phyloP scores from a whole-genome alignment of 202 grass and related monocot genomes.

The Setaria viridis region DNA sequence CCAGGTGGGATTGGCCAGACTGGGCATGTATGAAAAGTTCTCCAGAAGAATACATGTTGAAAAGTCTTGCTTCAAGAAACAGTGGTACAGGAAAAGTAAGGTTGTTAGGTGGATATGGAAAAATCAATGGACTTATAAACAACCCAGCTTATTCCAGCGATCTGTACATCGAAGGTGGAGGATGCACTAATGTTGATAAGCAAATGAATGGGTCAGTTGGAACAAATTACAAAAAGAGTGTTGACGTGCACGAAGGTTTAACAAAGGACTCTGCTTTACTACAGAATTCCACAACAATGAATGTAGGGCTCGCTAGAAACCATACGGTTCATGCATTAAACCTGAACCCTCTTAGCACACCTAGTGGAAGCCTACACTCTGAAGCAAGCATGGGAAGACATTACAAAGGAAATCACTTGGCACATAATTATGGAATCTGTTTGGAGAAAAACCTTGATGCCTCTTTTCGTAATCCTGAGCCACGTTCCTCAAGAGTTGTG shows the following conservation, averaged over 20 bases:
- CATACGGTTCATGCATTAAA: slow-evolving; percentile 23
- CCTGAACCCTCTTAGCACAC: slow-evolving; percentile 34
- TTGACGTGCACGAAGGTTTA: slow-evolving; percentile 39
- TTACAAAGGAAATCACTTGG: slow-evolving; percentile 52
- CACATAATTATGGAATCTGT: slow-evolving; percentile 48
- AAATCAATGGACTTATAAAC: slow-evolving; percentile 46
- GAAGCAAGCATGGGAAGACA: slow-evolving; percentile 40
- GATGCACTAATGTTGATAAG: slow-evolving; percentile 37
- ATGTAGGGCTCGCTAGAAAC: slow-evolving; percentile 41
- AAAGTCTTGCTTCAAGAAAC: slow-evolving; percentile 45
- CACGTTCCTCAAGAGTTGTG: slow-evolving; percentile 44
- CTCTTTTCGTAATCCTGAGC: slow-evolving; percentile 36
- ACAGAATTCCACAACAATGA: slow-evolving; percentile 28
- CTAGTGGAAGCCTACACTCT: slow-evolving; percentile 38
- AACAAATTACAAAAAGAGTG: slow-evolving; percentile 43
- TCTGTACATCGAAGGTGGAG: slow-evolving; percentile 42
- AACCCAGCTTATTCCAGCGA: slow-evolving; percentile 46
- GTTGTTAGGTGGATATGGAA: slow-evolving; percentile 54
- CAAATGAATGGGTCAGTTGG: slow-evolving; percentile 38
- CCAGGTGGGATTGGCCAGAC: slow-evolving; percentile 81
- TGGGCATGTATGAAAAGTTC: slow-evolving; percentile 47
- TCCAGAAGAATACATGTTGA: slow-evolving; percentile 52
- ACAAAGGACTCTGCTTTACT: slow-evolving; percentile 44
- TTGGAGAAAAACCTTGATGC: slow-evolving; percentile 50
- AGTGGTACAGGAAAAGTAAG: slow-evolving; percentile 36